Base-by-base conservation (phyloP, 225 moss, liverwort and hornwort genomes). In the Bryoerythrophyllum caledonicum region DNA sequence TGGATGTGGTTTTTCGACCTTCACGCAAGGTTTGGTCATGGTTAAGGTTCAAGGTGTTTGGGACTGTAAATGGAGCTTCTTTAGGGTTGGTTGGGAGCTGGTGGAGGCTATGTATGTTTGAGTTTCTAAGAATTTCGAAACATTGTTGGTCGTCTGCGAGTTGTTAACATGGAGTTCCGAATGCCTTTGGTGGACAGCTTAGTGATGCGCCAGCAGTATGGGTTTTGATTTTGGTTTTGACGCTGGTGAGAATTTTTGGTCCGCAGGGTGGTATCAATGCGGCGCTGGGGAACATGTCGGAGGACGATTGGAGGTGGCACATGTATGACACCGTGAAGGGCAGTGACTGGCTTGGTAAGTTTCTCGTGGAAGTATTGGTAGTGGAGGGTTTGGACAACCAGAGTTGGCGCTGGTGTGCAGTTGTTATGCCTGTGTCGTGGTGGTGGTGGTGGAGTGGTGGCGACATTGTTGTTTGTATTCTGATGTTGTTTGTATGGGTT, bases 321-420 rank as follows among this genome's bases (percentile, higher is more conserved):
- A 97, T 97, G 97, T 97, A 97, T 73, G 97, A 97, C 61, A 99
- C 97, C 7, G 97, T 99, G 52, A 99, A 99, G 76, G 97, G 97
- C 84, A 99, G 97, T 80, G 97, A 94, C 67, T 94, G 94, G 91
- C 90, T 94, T 24, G 94, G 92, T 93, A 81, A 75, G 86, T 64
- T 16, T 66, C 23, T 48, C 8, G 4, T 30, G 10, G n/a, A 40
- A 16, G 27, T 27, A 27, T 77, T 12, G 60, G 71, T 67, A 55
- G 65, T 15, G n/a, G 34, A n/a, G 34, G 11, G 37, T 23, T 44
- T 61, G n/a, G 24, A 15, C 49, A 20, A 2, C 34, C 40, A 65
- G 52, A 70, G 59, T 43, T 74, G 44, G 27, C 27, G 12, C 3
- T 20, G 6, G 3, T 44, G 20, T 1, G 8, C 30, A 24, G 24